Evolutionary conservation across 2,329 filamentous ascomycete species (phyloP).

Genomic region (Pseudogymnoascus sp.): DNA sequence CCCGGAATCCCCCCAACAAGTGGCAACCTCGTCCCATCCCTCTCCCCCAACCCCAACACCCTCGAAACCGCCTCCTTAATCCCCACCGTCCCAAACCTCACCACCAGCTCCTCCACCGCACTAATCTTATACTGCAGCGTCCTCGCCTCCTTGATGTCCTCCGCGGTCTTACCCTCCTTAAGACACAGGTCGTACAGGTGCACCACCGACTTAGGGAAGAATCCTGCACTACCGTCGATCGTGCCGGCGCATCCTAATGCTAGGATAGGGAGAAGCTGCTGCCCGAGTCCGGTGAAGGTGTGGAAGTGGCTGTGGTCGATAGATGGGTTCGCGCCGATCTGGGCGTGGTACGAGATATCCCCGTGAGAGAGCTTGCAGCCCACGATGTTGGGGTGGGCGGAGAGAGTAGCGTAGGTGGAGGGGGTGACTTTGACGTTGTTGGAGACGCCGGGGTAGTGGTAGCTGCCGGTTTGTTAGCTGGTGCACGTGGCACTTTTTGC

Average conservation of each 20-base stretch:
- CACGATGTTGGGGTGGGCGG: constrained; percentile 58
- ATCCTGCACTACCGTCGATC: constrained; percentile 57
- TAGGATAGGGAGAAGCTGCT: constrained; percentile 56
- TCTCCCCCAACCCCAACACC: constrained; percentile 50
- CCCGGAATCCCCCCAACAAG: constrained; percentile 50
- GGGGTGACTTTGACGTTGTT: constrained; percentile 55
- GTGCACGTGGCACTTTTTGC: background rate
- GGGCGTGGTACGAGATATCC: constrained; percentile 55
- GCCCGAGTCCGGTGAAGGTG: constrained; percentile 57
- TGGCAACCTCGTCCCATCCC: constrained; percentile 52
- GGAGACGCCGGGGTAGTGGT: constrained; percentile 55
- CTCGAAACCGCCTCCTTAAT: constrained; percentile 57
- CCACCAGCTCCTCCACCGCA: constrained; percentile 53
- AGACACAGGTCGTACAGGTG: constrained; percentile 44
- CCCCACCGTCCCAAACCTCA: constrained; percentile 51
- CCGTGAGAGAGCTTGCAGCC: constrained; percentile 64
- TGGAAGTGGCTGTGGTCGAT: constrained; percentile 53
- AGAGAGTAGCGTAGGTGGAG: constrained; percentile 47
- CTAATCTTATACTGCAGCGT: constrained; percentile 54
- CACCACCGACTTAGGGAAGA: constrained; percentile 56
- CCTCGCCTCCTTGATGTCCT: constrained; percentile 42
- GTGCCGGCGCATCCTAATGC: constrained; percentile 55
- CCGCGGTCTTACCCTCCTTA: constrained; percentile 32
- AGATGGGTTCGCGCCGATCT: constrained; percentile 50
- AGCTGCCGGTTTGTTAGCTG: constrained; percentile 26